phyloP scores from a whole-genome alignment of 1,284 basidiomycete genomes.

The Irpex sp. region DNA sequence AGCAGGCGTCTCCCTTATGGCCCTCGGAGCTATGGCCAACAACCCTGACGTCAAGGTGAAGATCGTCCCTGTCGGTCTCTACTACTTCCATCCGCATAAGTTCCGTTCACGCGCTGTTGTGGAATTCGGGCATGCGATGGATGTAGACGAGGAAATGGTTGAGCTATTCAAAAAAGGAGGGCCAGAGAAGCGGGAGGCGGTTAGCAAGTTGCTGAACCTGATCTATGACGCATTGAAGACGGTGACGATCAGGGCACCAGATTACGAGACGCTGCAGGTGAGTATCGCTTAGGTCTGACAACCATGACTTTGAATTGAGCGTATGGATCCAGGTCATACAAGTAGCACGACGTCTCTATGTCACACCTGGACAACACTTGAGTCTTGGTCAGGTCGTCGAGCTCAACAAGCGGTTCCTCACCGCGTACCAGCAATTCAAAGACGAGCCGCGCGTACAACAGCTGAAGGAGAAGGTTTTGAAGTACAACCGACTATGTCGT shows the following conservation, averaged over 20 bases:
- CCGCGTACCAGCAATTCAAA: slow-evolving; percentile 92
- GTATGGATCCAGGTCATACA: slow-evolving; percentile 72
- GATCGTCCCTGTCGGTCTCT: slow-evolving; percentile 92
- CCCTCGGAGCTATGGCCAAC: slow-evolving; percentile 92
- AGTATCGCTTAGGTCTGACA: slow-evolving; percentile 13
- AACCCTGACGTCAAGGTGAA: slow-evolving; percentile 86
- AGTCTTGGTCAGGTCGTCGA: slow-evolving; percentile 97
- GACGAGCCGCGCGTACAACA: slow-evolving; percentile 89
- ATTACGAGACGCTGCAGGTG: slow-evolving; percentile 98
- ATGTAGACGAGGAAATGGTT: slow-evolving; percentile 84
- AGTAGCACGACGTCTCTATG: slow-evolving; percentile 92
- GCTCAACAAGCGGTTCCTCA: slow-evolving; percentile 90
- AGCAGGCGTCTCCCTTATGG: slow-evolving; percentile 96
- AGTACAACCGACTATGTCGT: slow-evolving; percentile 88
- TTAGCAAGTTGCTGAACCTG: slow-evolving; percentile 85
- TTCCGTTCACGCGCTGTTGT: slow-evolving; percentile 96
- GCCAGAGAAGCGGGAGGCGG: slow-evolving; percentile 86
- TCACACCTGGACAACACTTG: slow-evolving; percentile 91
- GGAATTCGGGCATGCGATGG: slow-evolving; percentile 92
- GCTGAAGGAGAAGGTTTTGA: slow-evolving; percentile 79
- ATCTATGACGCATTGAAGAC: slow-evolving; percentile 96
- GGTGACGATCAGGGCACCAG: slow-evolving; percentile 93
- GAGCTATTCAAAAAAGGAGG: slow-evolving; percentile 93
- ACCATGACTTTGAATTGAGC: too few species aligned
- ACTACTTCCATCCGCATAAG: slow-evolving; percentile 94